Percentiles rank a stretch among this genome's conserved stretches.
phyloP scores from a whole-genome alignment of 805 yeast species.

The Wickerhamiella azymoides region DNA sequence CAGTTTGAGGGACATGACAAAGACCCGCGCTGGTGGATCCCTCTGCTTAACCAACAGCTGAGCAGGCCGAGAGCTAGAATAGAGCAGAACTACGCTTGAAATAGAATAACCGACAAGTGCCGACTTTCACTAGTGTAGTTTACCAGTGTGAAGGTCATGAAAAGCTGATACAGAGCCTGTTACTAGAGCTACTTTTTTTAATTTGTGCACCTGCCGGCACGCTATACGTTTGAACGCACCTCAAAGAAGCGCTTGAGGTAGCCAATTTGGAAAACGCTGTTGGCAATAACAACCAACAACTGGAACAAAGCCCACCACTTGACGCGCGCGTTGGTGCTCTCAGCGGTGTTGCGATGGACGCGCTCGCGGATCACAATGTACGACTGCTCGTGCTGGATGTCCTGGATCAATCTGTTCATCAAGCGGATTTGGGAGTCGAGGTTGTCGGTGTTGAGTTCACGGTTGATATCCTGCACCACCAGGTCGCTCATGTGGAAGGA shows the following conservation, averaged over 20 bases:
- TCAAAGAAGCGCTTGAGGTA: constrained; percentile 91
- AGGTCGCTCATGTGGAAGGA: constrained; percentile 93
- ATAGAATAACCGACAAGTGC: too few species aligned
- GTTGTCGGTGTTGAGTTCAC: constrained; percentile 62
- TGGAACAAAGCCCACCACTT: constrained; percentile 97
- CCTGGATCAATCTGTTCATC: constrained; percentile 61
- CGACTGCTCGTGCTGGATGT: constrained; percentile 77
- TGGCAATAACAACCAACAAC: constrained; percentile 67
- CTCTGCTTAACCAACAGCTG: too few species aligned
- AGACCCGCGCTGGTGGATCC: neutral
- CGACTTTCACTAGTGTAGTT: too few species aligned
- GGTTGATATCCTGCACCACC: constrained; percentile 52
- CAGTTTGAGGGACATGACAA: constrained; percentile 37
- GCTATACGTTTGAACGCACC: constrained; percentile 74
- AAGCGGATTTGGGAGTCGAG: constrained; percentile 73
- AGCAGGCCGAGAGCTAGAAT: too few species aligned
- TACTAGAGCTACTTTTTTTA: neutral
- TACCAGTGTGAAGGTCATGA: too few species aligned
- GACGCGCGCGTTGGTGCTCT: constrained; percentile 89
- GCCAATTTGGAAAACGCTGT: constrained; percentile 85
- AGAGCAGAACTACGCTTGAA: too few species aligned
- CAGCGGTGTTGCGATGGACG: constrained; percentile 97
- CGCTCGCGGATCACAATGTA: constrained; percentile 93
- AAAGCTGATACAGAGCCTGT: neutral
- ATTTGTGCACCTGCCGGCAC: neutral